phyloP scores from a whole-genome alignment of 2,329 filamentous ascomycete species.

The Paecilomyces variotii region DNA sequence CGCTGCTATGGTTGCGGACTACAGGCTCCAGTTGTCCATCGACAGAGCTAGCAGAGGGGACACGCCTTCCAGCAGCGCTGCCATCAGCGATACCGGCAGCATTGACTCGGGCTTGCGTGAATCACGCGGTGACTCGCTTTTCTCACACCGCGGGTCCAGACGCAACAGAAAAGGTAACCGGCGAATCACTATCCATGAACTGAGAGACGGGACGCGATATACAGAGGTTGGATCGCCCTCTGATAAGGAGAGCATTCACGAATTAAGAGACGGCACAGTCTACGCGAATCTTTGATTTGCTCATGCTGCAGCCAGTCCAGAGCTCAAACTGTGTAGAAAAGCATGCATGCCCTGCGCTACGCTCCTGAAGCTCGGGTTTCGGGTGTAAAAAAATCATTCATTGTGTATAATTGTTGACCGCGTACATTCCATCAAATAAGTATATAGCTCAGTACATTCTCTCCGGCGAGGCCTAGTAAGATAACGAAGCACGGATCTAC shows the following conservation, averaged over 20 bases:
- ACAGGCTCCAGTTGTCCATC: constrained; percentile 27
- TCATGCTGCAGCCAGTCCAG: background rate
- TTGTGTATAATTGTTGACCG: background rate
- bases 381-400: background rate
- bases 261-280: constrained; percentile 35
- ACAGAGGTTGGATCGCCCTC: constrained; percentile 32
- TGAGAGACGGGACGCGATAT: constrained; percentile 35
- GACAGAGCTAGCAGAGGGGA: constrained; percentile 18
- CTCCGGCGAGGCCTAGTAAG: background rate
- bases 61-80: constrained; percentile 14
- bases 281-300: constrained; percentile 31
- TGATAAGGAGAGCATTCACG: constrained; percentile 31
- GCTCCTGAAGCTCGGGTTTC: background rate
- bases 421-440: background rate
- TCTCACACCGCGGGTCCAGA: constrained; percentile 18
- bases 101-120: constrained; percentile 16
- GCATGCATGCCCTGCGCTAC: background rate
- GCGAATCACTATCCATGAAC: constrained; percentile 34
- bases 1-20: constrained; percentile 25
- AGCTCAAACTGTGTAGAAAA: background rate
- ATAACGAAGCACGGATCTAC: background rate
- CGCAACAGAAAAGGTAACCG: constrained; percentile 22
- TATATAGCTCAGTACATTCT: background rate
- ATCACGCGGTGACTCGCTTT: constrained; percentile 9
- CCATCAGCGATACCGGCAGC: constrained; percentile 25